Conservation (phyloP, 1,284 basidiomycete genomes). For the Cryptococcus amylolentus region DNA sequence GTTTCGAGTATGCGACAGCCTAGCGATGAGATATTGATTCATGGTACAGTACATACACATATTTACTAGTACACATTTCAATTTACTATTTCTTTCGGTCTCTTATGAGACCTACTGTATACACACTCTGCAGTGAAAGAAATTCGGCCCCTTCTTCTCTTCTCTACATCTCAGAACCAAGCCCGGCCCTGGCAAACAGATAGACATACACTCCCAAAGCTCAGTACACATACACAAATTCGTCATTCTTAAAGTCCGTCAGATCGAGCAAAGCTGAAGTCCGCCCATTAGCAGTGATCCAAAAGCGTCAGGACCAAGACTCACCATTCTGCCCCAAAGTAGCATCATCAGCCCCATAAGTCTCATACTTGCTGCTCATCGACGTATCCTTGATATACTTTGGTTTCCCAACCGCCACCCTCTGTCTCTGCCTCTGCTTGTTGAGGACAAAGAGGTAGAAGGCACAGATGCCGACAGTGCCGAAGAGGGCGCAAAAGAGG, state of each 20-base stretch:
- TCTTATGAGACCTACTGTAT: no score
- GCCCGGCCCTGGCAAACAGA: no score
- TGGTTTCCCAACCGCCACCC: slow-evolving; percentile 45
- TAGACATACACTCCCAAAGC: no score
- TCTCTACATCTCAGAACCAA: no score
- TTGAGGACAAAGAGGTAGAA: slow-evolving; percentile 39
- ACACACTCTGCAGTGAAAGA: no score
- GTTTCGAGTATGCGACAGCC: no score
- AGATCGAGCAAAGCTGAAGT: slow-evolving; percentile 22
- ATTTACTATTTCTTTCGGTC: no score
- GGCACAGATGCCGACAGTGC: slow-evolving; percentile 32
- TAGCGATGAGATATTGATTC: no score
- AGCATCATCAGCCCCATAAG: slow-evolving; percentile 23
- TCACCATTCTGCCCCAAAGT: slow-evolving; percentile 21
- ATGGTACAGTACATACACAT: no score
- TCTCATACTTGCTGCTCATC: slow-evolving; percentile 37
- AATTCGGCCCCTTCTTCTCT: no score
- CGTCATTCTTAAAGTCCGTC: slow-evolving; percentile 44
- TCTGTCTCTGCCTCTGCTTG: slow-evolving; percentile 38
- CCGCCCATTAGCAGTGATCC: neutral
- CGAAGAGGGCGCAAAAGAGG: slow-evolving; percentile 42
- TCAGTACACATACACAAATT: slow-evolving; percentile 27
- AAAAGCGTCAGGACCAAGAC: neutral
- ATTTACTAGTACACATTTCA: no score
- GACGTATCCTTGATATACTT: slow-evolving; percentile 41